Conservation (phyloP, 1,284 basidiomycete genomes). For the Erythrobasidium hasegawianum region DNA sequence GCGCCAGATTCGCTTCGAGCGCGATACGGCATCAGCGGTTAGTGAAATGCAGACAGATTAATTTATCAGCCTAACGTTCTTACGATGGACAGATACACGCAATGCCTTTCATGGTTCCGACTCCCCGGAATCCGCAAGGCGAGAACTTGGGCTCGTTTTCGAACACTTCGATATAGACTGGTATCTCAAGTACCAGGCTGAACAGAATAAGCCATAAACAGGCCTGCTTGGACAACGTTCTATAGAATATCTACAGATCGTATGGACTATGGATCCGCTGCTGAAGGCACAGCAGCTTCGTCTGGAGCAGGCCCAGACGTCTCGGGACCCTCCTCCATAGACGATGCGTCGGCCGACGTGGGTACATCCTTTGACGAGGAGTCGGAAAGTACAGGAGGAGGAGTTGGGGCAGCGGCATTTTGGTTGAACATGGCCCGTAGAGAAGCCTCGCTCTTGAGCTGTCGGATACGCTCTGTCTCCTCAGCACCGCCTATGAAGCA, state of each 20-base stretch:
- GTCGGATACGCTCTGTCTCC: conserved; percentile 78
- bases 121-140: conserved; percentile 34
- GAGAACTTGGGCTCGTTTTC: conserved; percentile 40
- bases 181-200: conserved; percentile 10
- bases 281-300: neutral
- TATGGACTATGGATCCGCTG: too few species aligned
- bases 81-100: conserved; percentile 35
- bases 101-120: conserved; percentile 45
- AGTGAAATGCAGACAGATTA: neutral
- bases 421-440: conserved; percentile 74
- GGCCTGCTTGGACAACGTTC: too few species aligned
- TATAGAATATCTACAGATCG: too few species aligned
- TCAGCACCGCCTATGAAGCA: conserved; percentile 62
- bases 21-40: conserved; percentile 39
- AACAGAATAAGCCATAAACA: too few species aligned
- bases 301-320: neutral
- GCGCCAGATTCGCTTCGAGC: conserved; percentile 37
- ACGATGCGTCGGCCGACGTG: neutral
- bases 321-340: neutral
- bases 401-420: neutral
- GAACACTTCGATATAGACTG: conserved; percentile 35
- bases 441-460: conserved; percentile 74
- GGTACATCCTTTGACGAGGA: neutral
- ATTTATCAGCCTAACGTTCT: neutral
- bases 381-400: neutral